Conservation (phyloP, 1,284 basidiomycete species). For the Sutorius eximius region DNA sequence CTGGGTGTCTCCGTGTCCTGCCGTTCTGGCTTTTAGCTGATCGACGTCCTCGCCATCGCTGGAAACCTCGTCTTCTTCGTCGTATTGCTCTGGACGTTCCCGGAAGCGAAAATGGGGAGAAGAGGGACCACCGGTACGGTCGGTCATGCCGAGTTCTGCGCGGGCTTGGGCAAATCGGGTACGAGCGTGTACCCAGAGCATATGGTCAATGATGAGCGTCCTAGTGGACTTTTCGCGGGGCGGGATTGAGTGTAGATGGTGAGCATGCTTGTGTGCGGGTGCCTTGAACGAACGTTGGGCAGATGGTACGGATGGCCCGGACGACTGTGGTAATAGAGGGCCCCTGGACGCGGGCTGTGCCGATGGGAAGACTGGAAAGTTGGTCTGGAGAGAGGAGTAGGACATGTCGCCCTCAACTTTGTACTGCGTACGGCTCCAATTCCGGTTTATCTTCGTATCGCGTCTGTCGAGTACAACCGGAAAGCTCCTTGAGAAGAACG, state of each 20-base stretch:
- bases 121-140: slow-evolving; percentile 65
- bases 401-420: slow-evolving; percentile 24
- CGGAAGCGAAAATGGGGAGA: slow-evolving; percentile 58
- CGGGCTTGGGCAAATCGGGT: slow-evolving; percentile 80
- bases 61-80: slow-evolving; percentile 63
- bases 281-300: slow-evolving; percentile 29
- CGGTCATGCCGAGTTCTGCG: slow-evolving; percentile 79
- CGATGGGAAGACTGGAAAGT: slow-evolving; percentile 22
- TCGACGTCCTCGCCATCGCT: slow-evolving; percentile 64
- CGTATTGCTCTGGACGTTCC: slow-evolving; percentile 68
- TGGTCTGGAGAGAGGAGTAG: slow-evolving; percentile 26
- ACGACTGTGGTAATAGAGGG: slow-evolving; percentile 9
- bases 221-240: slow-evolving; percentile 77
- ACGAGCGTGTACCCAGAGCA: slow-evolving; percentile 77
- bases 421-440: slow-evolving; percentile 6
- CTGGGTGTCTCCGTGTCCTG: slow-evolving; percentile 50
- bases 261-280: slow-evolving; percentile 42
- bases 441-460: slow-evolving; percentile 30
- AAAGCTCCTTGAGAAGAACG: not conserved
- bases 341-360: slow-evolving; percentile 9
- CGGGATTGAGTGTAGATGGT: slow-evolving; percentile 62
- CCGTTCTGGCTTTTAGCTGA: slow-evolving; percentile 52
- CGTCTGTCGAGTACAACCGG: slow-evolving; percentile 1
- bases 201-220: slow-evolving; percentile 79
- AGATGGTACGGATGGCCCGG: slow-evolving; percentile 12